These are phyloP conservation scores for Aechmea fasciata DNA, from an alignment of 176 grass and related monocot genomes.

Conservation along the genomic window DNA sequence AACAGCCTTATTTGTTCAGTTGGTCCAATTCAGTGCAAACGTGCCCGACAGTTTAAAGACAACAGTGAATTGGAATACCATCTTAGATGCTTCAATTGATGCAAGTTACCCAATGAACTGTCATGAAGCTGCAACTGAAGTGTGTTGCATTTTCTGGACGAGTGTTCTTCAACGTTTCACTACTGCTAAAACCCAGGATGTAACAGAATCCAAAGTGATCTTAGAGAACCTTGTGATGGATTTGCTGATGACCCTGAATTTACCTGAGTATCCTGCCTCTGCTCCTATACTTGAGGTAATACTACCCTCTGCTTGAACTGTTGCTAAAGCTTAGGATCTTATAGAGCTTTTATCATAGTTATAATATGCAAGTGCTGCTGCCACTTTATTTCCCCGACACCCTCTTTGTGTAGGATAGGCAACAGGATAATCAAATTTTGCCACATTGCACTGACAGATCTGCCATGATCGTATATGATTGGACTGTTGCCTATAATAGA, in stretches of 20 bases:
- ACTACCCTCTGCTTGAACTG: slow-evolving; percentile 13
- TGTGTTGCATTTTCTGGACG: slow-evolving; percentile 79
- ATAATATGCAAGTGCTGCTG: background rate
- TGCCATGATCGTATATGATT: too few relatives aligned
- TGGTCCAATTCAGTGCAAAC: slow-evolving; percentile 88
- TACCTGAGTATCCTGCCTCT: slow-evolving; percentile 95
- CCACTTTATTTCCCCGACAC: too few relatives aligned
- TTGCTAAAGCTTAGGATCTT: slow-evolving; percentile 19
- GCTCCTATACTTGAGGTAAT: slow-evolving; percentile 93
- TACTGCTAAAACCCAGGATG: slow-evolving; percentile 78
- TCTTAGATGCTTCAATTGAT: slow-evolving; percentile 69
- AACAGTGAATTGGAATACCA: slow-evolving; percentile 64
- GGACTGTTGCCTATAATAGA: too few relatives aligned
- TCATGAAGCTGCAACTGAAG: slow-evolving; percentile 65
- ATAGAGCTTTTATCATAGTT: slow-evolving; percentile 9
- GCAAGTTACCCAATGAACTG: slow-evolving; percentile 58
- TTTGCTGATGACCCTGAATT: slow-evolving; percentile 74
- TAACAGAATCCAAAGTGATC: slow-evolving; percentile 75
- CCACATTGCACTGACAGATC: too few relatives aligned
- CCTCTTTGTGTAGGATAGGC: too few relatives aligned
- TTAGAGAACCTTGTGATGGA: slow-evolving; percentile 93
- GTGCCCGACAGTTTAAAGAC: slow-evolving; percentile 73
- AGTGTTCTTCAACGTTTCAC: slow-evolving; percentile 83
- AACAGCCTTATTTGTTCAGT: slow-evolving; percentile 85
- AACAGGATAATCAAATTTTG: too few relatives aligned